Percentiles rank a stretch among this genome's conserved stretches.
Conservation (phyloP, 2,329 filamentous ascomycete species). For the Alternaria arbusti region DNA sequence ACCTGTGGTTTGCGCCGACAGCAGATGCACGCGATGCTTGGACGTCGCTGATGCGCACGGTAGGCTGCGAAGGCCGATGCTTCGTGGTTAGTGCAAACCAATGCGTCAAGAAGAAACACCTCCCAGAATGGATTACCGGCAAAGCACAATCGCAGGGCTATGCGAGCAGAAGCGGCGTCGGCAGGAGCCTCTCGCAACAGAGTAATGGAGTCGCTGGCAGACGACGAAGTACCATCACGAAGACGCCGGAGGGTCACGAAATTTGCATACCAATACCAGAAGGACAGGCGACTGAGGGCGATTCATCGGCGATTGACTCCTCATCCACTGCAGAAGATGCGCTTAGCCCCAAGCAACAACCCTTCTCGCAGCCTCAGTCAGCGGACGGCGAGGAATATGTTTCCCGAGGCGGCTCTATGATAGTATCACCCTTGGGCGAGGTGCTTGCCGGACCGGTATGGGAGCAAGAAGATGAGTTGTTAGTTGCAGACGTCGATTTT, state of each 20-base stretch:
- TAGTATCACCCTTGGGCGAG: slow-evolving; percentile 80
- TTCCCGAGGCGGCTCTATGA: slow-evolving; percentile 80
- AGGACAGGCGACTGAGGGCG: slow-evolving; percentile 16
- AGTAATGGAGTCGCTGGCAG: slow-evolving; percentile 22
- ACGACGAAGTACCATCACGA: slow-evolving; percentile 50
- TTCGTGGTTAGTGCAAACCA: slow-evolving; percentile 89
- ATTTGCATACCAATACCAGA: slow-evolving; percentile 51
- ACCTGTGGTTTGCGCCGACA: slow-evolving; percentile 88
- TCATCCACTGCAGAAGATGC: slow-evolving; percentile 20
- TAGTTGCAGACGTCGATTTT: slow-evolving; percentile 79
- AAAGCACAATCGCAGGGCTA: slow-evolving; percentile 2
- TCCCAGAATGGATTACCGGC: slow-evolving; percentile 63
- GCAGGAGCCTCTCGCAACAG: slow-evolving; percentile 7
- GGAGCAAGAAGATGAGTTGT: slow-evolving; percentile 73
- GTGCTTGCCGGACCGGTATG: slow-evolving; percentile 81
- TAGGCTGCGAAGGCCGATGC: slow-evolving; percentile 80
- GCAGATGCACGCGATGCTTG: slow-evolving; percentile 85
- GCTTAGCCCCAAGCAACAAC: slow-evolving; percentile 21
- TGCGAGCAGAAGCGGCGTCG: slow-evolving; percentile 5
- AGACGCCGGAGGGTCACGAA: slow-evolving; percentile 53
- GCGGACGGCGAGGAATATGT: slow-evolving; percentile 59
- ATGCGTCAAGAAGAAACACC: slow-evolving; percentile 67
- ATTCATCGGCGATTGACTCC: slow-evolving; percentile 32
- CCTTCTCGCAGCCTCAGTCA: slow-evolving; percentile 8
- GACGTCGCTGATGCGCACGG: slow-evolving; percentile 80